Conservation (phyloP, 2,329 filamentous ascomycete species). For the Xylaria sp. region DNA sequence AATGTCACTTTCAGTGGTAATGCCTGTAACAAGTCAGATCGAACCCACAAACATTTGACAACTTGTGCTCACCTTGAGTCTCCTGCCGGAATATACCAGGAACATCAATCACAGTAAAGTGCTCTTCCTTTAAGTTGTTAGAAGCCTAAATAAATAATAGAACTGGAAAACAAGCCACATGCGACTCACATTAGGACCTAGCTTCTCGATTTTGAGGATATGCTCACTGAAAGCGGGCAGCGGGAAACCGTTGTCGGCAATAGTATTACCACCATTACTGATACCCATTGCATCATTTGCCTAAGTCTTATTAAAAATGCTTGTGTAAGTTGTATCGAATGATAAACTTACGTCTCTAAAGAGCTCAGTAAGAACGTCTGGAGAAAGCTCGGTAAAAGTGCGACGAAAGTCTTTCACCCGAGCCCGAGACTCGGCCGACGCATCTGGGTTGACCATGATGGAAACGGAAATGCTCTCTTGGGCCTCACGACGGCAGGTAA, state of each 20-base stretch:
- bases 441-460: constrained; percentile 53
- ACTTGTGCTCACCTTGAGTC: constrained; percentile 48
- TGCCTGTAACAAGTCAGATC: constrained; percentile 43
- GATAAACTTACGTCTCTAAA: constrained; percentile 53
- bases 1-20: constrained; percentile 60
- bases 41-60: not conserved
- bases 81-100: constrained; percentile 62
- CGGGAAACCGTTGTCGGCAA: constrained; percentile 7
- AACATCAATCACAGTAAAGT: constrained; percentile 66
- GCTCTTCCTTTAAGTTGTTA: constrained; percentile 51
- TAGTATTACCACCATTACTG: constrained; percentile 38
- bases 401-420: constrained; percentile 48
- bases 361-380: constrained; percentile 52
- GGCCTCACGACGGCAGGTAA: constrained; percentile 55
- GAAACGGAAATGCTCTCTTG: constrained; percentile 54
- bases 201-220: constrained; percentile 58
- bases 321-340: not conserved
- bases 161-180: too few relatives aligned
- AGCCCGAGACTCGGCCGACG: constrained; percentile 39
- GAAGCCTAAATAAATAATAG: not conserved
- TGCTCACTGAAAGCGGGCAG: constrained; percentile 59
- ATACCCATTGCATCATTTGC: constrained; percentile 61
- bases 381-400: constrained; percentile 42
- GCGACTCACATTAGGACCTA: constrained; percentile 54
- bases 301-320: constrained; percentile 41